A percentile compares a stretch with the other conserved stretches of the same genome.
Conservation (phyloP, 139 green algal genomes). For the Picochlorum sp. region DNA sequence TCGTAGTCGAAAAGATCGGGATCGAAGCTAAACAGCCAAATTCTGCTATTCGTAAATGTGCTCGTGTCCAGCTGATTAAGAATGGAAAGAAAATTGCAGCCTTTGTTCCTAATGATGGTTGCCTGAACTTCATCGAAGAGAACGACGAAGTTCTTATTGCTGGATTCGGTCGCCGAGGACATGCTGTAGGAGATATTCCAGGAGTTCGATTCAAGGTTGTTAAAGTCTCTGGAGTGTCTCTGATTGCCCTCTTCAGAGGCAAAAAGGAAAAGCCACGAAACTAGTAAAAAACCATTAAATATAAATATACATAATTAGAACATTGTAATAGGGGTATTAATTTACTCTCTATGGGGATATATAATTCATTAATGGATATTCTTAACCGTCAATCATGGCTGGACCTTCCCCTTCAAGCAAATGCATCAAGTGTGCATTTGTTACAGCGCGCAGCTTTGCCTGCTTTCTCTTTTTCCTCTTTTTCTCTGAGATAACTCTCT, state of each 20-base stretch:
- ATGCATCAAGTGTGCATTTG: conserved; percentile 26
- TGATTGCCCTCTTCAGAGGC: conserved; percentile 93
- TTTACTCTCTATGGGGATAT: background rate
- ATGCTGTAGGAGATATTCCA: conserved; percentile 99
- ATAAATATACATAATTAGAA: background rate
- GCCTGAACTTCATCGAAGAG: conserved; percentile 99
- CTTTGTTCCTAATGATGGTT: conserved; percentile 99
- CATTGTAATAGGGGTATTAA: too few relatives aligned
- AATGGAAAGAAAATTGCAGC: conserved; percentile 99
- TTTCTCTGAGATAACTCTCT: conserved; percentile 4
- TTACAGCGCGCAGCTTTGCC: conserved; percentile 15
- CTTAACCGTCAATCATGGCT: conserved; percentile 4
- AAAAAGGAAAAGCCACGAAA: conserved; percentile 98
- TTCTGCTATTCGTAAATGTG: conserved; percentile 99
- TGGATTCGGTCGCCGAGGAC: conserved; percentile 93
- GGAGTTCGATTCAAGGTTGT: conserved; percentile 99
- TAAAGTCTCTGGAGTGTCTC: conserved; percentile 95
- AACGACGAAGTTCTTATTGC: conserved; percentile 99
- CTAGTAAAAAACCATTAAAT: background rate
- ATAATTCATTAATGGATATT: background rate
- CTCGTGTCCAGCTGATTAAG: conserved; percentile 99
- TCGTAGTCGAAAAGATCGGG: conserved; percentile 99
- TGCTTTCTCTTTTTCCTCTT: conserved; percentile 18
- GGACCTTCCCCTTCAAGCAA: conserved; percentile 25
- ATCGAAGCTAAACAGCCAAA: conserved; percentile 99